These are phyloP conservation scores for Lichenothelia convexa DNA, from an alignment of 495 filamentous ascomycete species.

Conservation along the genomic window DNA sequence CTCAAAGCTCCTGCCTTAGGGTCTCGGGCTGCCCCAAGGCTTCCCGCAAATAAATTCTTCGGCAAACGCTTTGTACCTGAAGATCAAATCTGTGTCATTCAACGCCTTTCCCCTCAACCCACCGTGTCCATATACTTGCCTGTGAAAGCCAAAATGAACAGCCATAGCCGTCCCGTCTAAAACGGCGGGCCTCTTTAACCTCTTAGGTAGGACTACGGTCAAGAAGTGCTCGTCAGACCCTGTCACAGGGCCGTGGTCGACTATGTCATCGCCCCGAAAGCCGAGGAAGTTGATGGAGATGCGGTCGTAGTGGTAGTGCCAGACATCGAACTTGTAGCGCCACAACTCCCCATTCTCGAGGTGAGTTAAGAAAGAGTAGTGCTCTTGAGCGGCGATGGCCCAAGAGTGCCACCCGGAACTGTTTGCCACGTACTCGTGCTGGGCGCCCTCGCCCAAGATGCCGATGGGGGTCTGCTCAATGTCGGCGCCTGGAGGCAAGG, in stretches of 20 bases:
- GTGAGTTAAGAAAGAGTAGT: conserved; percentile 36
- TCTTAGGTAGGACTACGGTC: conserved; percentile 1
- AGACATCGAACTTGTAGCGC: conserved; percentile 34
- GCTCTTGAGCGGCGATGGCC: conserved; percentile 34
- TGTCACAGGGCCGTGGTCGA: neutral
- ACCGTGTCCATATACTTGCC: no score
- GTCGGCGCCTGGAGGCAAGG: conserved; percentile 17
- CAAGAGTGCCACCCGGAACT: conserved; percentile 25
- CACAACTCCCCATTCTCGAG: conserved; percentile 26
- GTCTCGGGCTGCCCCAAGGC: no score
- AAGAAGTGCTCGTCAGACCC: conserved; percentile 2
- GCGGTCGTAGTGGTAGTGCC: conserved; percentile 26
- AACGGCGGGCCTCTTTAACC: conserved; percentile 4
- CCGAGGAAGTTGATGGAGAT: conserved; percentile 31
- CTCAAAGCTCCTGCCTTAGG: no score
- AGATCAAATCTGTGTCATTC: no score
- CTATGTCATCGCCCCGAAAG: conserved; percentile 26
- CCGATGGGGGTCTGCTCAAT: conserved; percentile 24
- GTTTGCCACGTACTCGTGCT: conserved; percentile 2
- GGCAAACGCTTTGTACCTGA: no score
- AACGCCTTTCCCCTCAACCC: no score
- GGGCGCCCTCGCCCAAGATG: no score
- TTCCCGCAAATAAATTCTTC: no score
- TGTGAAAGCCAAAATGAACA: no score
- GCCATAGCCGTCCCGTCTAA: no score